Base-by-base conservation (phyloP, 805 yeast genomes). In the Tetrapisispora phaffii region DNA sequence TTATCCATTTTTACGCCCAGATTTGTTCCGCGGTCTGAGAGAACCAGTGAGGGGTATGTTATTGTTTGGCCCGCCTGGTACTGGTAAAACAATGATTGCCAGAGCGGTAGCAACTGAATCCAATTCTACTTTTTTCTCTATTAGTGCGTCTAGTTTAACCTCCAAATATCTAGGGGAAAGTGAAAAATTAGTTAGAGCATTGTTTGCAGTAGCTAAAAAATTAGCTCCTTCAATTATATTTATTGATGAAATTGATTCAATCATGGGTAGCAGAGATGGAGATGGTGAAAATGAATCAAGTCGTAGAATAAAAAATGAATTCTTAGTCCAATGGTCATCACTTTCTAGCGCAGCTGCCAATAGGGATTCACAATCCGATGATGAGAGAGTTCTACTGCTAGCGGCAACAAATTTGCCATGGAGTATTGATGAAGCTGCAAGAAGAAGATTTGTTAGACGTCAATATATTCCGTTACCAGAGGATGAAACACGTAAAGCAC, bases 21-120 rank as follows among this genome's bases (percentile, higher is more conserved):
- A 90, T 65, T 70, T 90, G 46, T 93, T 90, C 60, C 76, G 78
- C 47, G 97, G 97, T 0, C 68, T 90, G 44, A 72, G 97, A 53
- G 97, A 89, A 66, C 97, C 97, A 0, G 89, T 95, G 0, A 69
- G 95, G 47, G 97, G 97, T n/a, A 87, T 93, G 95, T 71, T 90
- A 19, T 66, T 90, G 35, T 90, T 88, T 69, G 98, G 98, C 0
- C 97, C 98, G 2, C 97, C 97, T 0, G 98, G 98, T n/a, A 90
- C 97, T 0, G 97, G 97, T 46, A 90, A 93, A 59, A 89, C 97
- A 1, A 89, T 90, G 97, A 74, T 90, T 53, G 97, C 97, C 0
- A 73, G 96, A 51, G 96, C 97, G 0, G 97, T 93, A 2, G 97
- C 97, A 2, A 85, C 94, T 2, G 97, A 93, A 67, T 83, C 96